Percentiles rank a stretch among this genome's conserved stretches.
These are phyloP conservation scores for Zygoascus sp. DNA, from an alignment of 1,139 yeast species.

Conservation along the genomic window DNA sequence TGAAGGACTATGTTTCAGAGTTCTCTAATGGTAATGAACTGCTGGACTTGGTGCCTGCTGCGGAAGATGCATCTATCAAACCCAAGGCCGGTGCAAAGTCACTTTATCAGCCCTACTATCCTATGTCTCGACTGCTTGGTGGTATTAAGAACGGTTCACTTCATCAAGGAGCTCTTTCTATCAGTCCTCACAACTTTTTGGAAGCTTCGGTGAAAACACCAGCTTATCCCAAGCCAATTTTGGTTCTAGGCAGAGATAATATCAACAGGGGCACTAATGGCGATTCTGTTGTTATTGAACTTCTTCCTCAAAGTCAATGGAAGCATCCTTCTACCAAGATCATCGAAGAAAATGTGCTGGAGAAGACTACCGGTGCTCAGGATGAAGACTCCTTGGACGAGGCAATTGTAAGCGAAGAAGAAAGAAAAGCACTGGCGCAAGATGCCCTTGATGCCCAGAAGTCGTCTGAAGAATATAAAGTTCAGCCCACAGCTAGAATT, in stretches of 20 bases:
- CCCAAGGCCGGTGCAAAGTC: slow-evolving; percentile 42
- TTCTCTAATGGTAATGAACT: slow-evolving; percentile 74
- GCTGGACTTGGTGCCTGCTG: slow-evolving; percentile 71
- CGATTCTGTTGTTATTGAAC: slow-evolving; percentile 86
- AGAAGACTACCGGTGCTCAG: slow-evolving; percentile 48
- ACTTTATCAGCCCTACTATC: slow-evolving; percentile 70
- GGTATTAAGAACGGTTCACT: slow-evolving; percentile 85
- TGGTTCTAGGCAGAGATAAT: slow-evolving; percentile 76
- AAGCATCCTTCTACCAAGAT: slow-evolving; percentile 76
- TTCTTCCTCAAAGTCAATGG: slow-evolving; percentile 85
- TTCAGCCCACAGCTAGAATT: slow-evolving; percentile 87
- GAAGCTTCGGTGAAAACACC: slow-evolving; percentile 79
- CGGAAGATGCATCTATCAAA: slow-evolving; percentile 35
- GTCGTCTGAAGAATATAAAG: slow-evolving; percentile 40
- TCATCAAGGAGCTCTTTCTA: slow-evolving; percentile 76
- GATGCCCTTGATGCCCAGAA: slow-evolving; percentile 67
- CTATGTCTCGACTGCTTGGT: slow-evolving; percentile 79
- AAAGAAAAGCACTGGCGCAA: slow-evolving; percentile 67
- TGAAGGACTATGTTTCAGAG: slow-evolving; percentile 63
- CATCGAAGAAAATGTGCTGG: slow-evolving; percentile 67
- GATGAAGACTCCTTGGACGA: slow-evolving; percentile 30
- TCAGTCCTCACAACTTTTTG: slow-evolving; percentile 80
- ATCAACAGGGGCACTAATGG: slow-evolving; percentile 89
- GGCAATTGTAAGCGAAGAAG: slow-evolving; percentile 64
- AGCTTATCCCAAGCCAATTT: slow-evolving; percentile 74